Conservation (phyloP, 768 basidiomycete genomes). For the Suillus variegatus region DNA sequence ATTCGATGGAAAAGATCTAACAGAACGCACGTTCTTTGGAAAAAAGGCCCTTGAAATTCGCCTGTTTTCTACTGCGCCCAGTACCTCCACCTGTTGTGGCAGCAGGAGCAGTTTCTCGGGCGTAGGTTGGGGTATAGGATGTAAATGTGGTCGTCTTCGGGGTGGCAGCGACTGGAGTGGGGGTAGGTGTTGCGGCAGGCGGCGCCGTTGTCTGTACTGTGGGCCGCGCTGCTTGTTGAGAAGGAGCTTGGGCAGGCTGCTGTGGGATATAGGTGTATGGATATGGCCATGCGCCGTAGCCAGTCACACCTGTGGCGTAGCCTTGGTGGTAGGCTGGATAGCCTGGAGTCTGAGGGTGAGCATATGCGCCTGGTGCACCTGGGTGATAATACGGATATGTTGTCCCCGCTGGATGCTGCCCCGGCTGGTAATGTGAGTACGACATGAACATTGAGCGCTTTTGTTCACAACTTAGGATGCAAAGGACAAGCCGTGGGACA, state of each 20-base stretch:
- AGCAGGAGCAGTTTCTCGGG: slow-evolving; percentile 48
- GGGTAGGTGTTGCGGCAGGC: slow-evolving; percentile 30
- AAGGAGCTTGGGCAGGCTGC: slow-evolving; percentile 29
- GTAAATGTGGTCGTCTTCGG: slow-evolving; percentile 52
- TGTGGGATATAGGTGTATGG: slow-evolving; percentile 61
- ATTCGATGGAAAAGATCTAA: slow-evolving; percentile 11
- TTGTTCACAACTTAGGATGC: slow-evolving; percentile 1
- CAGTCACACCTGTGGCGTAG: slow-evolving; percentile 66
- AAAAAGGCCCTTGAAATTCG: slow-evolving; percentile 74
- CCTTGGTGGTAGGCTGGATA: slow-evolving; percentile 46
- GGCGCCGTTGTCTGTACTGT: slow-evolving; percentile 26
- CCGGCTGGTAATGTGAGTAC: slow-evolving; percentile 38
- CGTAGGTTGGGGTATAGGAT: slow-evolving; percentile 53
- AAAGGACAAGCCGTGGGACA: slow-evolving; percentile 2
- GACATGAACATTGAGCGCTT: slow-evolving; percentile 23
- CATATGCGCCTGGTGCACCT: slow-evolving; percentile 45
- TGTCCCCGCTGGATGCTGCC: slow-evolving; percentile 41
- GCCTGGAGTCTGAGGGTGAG: slow-evolving; percentile 40
- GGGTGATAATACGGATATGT: slow-evolving; percentile 65
- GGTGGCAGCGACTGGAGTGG: slow-evolving; percentile 32
- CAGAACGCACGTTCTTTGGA: slow-evolving; percentile 72
- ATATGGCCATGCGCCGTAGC: slow-evolving; percentile 73
- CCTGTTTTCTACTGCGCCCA: slow-evolving; percentile 60
- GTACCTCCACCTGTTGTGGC: slow-evolving; percentile 40
- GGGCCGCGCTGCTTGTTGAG: slow-evolving; percentile 32